A percentile compares a stretch with the other conserved stretches of the same genome.
phyloP scores from a whole-genome alignment of 2,329 filamentous ascomycete species.

The Aschersonia sp. region DNA sequence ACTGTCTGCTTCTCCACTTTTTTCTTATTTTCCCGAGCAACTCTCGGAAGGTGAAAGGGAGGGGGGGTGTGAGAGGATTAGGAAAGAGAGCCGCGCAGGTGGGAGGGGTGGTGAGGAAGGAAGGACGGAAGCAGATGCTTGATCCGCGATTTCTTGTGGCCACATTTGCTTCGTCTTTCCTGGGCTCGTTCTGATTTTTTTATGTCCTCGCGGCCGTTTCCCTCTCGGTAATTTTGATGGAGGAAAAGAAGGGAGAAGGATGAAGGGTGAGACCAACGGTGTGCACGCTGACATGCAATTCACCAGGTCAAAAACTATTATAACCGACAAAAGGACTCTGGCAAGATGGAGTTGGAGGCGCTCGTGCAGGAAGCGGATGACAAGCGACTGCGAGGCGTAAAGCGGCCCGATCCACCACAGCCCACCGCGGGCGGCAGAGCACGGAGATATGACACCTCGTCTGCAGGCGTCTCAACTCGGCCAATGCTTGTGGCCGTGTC shows the following conservation, averaged over 20 bases:
- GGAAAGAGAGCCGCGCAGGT: too few species aligned
- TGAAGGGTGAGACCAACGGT: background rate
- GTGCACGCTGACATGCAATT: background rate
- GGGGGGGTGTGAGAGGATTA: too few species aligned
- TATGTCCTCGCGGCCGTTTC: too few species aligned
- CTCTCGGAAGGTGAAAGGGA: background rate
- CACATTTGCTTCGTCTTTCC: too few species aligned
- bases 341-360: conserved; percentile 42
- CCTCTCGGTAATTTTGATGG: background rate
- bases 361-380: conserved; percentile 46
- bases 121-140: too few species aligned
- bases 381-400: conserved; percentile 40
- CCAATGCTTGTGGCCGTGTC: conserved; percentile 37
- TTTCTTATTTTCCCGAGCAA: background rate
- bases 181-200: too few species aligned
- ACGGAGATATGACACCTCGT: conserved; percentile 32
- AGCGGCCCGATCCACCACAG: conserved; percentile 43
- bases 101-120: too few species aligned
- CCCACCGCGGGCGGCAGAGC: conserved; percentile 33
- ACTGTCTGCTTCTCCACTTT: background rate
- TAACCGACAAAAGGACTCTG: conserved; percentile 45
- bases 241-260: background rate
- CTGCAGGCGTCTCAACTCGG: conserved; percentile 14
- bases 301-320: conserved; percentile 55
- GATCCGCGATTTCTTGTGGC: too few species aligned